These are phyloP conservation scores for Arthromyces matolae DNA, from an alignment of 768 basidiomycete genomes.

Conservation along the genomic window DNA sequence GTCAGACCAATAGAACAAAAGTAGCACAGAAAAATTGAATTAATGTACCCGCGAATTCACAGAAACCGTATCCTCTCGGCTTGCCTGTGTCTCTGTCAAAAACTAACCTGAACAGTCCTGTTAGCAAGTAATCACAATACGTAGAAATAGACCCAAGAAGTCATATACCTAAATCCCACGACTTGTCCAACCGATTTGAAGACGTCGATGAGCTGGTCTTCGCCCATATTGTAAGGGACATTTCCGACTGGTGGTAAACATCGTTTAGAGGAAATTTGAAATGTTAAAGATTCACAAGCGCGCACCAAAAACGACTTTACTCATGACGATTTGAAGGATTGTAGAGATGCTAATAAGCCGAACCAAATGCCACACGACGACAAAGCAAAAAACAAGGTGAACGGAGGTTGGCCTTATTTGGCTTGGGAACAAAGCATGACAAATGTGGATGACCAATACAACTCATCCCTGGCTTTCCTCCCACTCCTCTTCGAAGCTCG, in stretches of 20 bases:
- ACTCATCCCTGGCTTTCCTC: too few species aligned
- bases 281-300: not conserved
- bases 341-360: not conserved
- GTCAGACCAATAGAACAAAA: conserved; percentile 32
- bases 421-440: too few species aligned
- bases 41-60: conserved; percentile 84
- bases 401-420: not conserved
- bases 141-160: conserved; percentile 4
- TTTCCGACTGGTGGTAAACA: conserved; percentile 66
- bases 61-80: conserved; percentile 90
- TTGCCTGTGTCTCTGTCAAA: conserved; percentile 94
- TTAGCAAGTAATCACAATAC: conserved; percentile 11
- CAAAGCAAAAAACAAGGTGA: not conserved
- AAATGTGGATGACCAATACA: not conserved
- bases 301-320: conserved; percentile 73
- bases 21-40: conserved; percentile 26
- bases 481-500: too few species aligned
- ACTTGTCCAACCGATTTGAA: conserved; percentile 89
- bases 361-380: not conserved
- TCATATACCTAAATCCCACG: conserved; percentile 73
- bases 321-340: conserved; percentile 37
- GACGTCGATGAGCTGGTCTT: conserved; percentile 83
- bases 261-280: not conserved
- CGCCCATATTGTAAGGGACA: conserved; percentile 88
- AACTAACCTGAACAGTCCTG: conserved; percentile 53